Base-by-base conservation (phyloP, 805 yeast genomes). In the Candida yuanshanica region DNA sequence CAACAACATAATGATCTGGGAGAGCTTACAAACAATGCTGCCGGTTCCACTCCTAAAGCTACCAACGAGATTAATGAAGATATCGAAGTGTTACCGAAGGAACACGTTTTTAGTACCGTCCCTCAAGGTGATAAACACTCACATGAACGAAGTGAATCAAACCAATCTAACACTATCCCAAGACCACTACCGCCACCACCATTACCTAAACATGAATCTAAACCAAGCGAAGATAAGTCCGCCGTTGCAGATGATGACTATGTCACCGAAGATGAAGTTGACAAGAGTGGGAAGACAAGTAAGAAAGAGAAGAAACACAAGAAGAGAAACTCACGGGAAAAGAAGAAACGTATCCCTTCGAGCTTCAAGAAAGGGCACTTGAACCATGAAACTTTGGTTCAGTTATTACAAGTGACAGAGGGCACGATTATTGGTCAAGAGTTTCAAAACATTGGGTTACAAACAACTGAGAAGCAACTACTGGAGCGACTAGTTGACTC, bases 401-500 rank as follows among this genome's bases (percentile, higher is more conserved):
- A 65, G 38, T 38, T 67, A 35, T 44, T 67, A 10, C 63, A 60
- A 37, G 65, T 65, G 29, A 66, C 71, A 0, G 65, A 65, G 37
- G 72, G 72, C 1, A 66, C 71, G 4, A 50, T 66, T 13, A 56
- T 66, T 11, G 71, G 72, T 2, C 66, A 69, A 68, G 93, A 87
- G 50, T 85, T 89, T 56, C 77, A 80, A 33, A 77, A 77, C 39
- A 63, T 90, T 44, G 84, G 83, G 29, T 69, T 89, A 48, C 89
- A 91, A 9, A 64, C 72, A 0, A 82, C 81, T 44, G 96, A 89
- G 55, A 83, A 84, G 50, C 81, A 77, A 52, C 69, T 90, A 32
- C 68, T 91, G 33, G 97, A 91, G 55, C 80, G 87, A 60, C 78
- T 91, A 37, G 84, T 91, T 4, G 95, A 89, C 54, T 81, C 95